Conservation (phyloP, 2,329 filamentous ascomycete species). For the Penicillium sp. region DNA sequence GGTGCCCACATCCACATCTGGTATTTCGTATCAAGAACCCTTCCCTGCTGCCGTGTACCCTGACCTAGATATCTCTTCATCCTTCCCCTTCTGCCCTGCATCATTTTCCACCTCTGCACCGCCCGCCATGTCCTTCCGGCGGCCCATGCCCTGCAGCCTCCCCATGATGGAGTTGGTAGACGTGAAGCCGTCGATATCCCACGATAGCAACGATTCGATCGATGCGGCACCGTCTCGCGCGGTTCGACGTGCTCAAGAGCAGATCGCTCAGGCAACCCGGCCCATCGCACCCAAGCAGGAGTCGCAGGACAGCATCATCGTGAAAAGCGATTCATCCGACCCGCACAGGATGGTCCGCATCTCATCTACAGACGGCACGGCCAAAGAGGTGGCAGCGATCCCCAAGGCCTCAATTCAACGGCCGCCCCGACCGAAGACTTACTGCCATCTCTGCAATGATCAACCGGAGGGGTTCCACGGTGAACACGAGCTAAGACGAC, state of each 20-base stretch:
- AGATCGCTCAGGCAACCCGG: slow-evolving; percentile 45
- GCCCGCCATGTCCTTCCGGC: slow-evolving; percentile 29
- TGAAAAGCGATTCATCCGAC: slow-evolving; percentile 27
- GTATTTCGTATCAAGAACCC: slow-evolving; percentile 15
- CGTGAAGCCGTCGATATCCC: slow-evolving; percentile 49
- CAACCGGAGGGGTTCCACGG: slow-evolving; percentile 76
- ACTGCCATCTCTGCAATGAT: slow-evolving; percentile 65
- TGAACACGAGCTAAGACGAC: slow-evolving; percentile 72
- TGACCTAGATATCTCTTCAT: slow-evolving; percentile 28
- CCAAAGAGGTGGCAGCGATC: slow-evolving; percentile 52
- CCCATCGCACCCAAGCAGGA: slow-evolving; percentile 49
- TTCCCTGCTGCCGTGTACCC: slow-evolving; percentile 17
- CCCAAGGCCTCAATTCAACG: slow-evolving; percentile 56
- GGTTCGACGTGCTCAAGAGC: slow-evolving; percentile 46
- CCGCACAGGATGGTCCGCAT: slow-evolving; percentile 50
- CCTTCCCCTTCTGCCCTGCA: slow-evolving; percentile 27
- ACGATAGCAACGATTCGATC: slow-evolving; percentile 44
- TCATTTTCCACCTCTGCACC: slow-evolving; percentile 37
- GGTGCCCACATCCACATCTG: slow-evolving; percentile 20
- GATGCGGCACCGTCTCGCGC: slow-evolving; percentile 41
- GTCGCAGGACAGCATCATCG: slow-evolving; percentile 27
- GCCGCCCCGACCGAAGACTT: slow-evolving; percentile 65
- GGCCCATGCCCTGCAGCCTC: slow-evolving; percentile 25
- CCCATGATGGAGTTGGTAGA: slow-evolving; percentile 42
- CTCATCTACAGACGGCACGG: slow-evolving; percentile 49